Evolutionary conservation across 2,329 filamentous ascomycete genomes (phyloP).

Genomic region (Colletotrichum sp.): DNA sequence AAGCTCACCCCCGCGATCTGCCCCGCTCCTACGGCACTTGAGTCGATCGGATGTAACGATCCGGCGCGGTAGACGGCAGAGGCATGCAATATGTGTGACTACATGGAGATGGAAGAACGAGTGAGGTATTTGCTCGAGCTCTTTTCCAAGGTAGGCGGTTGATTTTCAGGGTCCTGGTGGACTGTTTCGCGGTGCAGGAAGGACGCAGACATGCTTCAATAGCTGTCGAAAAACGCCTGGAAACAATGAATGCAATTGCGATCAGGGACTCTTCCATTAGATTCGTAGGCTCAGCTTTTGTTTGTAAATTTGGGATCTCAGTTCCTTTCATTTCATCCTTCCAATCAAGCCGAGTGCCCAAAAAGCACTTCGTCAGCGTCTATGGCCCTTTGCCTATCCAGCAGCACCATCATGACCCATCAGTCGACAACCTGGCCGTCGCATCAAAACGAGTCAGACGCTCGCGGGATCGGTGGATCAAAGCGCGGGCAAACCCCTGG

Average conservation of each 20-base stretch:
- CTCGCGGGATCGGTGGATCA: background rate
- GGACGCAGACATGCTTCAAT: background rate
- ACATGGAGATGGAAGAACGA: background rate
- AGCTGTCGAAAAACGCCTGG: background rate
- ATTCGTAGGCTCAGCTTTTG: background rate
- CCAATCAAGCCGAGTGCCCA: background rate
- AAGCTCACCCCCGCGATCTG: background rate
- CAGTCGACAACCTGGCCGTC: background rate
- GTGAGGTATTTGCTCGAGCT: background rate
- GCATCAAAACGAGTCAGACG: background rate
- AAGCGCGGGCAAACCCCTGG: background rate
- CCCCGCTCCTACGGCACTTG: background rate
- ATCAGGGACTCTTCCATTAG: background rate
- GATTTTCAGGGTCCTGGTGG: background rate
- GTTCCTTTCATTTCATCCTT: background rate
- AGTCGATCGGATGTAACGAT: background rate
- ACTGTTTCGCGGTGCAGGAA: background rate
- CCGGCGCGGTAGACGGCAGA: background rate
- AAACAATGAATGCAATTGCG: background rate
- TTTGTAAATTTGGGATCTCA: background rate
- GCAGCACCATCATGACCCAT: background rate
- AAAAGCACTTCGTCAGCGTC: background rate
- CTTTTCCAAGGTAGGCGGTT: background rate
- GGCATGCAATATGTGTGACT: background rate
- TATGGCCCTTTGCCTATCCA: background rate